Conservation (phyloP, 2,329 filamentous ascomycete species). For the Plectosphaerella sp. region DNA sequence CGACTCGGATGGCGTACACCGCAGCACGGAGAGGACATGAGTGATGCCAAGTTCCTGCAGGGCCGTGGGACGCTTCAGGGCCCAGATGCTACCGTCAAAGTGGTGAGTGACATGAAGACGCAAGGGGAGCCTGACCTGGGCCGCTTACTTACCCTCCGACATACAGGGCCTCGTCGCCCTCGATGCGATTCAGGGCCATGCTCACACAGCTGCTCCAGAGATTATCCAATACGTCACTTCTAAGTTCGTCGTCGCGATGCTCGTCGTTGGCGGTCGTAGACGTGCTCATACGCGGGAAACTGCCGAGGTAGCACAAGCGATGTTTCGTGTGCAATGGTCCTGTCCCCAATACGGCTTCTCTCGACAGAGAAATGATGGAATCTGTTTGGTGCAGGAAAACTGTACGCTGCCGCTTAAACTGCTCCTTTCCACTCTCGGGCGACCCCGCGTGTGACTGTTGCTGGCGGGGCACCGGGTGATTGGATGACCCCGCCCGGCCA, state of each 20-base stretch:
- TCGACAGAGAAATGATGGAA: no score
- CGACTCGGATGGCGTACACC: slow-evolving; percentile 41
- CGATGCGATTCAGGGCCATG: slow-evolving; percentile 38
- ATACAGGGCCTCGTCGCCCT: slow-evolving; percentile 36
- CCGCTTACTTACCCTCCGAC: slow-evolving; percentile 33
- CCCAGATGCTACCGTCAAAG: slow-evolving; percentile 61
- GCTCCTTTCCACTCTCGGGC: no score
- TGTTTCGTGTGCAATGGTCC: no score
- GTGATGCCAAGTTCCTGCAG: slow-evolving; percentile 74
- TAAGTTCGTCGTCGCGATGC: background rate
- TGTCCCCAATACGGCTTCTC: no score
- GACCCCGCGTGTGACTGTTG: no score
- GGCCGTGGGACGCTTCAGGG: slow-evolving; percentile 65
- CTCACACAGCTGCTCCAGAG: slow-evolving; percentile 24
- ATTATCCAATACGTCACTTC: background rate
- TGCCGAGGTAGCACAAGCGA: no score
- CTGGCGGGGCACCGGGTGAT: no score
- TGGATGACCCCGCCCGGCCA: no score
- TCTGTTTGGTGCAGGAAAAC: no score
- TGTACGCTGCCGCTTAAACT: no score
- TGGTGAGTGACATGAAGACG: background rate
- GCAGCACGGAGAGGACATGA: slow-evolving; percentile 81
- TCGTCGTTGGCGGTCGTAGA: no score
- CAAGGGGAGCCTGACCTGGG: background rate
- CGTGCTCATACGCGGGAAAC: no score